Evolutionary conservation across 805 yeast genomes (phyloP).

Genomic region (Metschnikowia santaceciliae): DNA sequence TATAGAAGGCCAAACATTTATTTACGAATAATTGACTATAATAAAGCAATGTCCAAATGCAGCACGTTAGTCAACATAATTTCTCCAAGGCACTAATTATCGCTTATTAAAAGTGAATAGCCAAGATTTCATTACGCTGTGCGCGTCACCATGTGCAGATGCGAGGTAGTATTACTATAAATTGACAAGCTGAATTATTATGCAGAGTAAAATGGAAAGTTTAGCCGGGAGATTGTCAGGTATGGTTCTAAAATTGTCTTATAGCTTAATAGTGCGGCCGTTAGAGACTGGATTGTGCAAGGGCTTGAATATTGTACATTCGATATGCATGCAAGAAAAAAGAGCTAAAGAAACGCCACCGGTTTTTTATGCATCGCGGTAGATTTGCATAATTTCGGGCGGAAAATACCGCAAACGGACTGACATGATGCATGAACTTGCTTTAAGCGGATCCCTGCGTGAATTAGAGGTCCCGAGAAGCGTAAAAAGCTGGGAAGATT

Average conservation of each 20-base stretch:
- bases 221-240: neutral
- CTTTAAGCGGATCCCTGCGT: slow-evolving; percentile 4
- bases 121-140: neutral
- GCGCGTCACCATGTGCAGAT: neutral
- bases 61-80: neutral
- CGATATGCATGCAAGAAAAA: slow-evolving; percentile 4
- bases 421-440: neutral
- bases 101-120: neutral
- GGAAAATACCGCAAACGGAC: neutral
- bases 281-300: neutral
- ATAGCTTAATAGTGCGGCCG: neutral
- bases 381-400: neutral
- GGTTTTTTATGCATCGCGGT: neutral
- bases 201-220: neutral
- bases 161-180: neutral
- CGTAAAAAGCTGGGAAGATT: neutral
- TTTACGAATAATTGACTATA: neutral
- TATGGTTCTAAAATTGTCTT: neutral
- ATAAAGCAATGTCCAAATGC: neutral
- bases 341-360: neutral
- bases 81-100: neutral
- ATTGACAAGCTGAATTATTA: neutral
- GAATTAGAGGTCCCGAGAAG: neutral
- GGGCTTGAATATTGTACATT: neutral
- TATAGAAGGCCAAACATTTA: neutral